Base-by-base conservation (phyloP, 2,329 filamentous ascomycete genomes). In the Phoma sp. region DNA sequence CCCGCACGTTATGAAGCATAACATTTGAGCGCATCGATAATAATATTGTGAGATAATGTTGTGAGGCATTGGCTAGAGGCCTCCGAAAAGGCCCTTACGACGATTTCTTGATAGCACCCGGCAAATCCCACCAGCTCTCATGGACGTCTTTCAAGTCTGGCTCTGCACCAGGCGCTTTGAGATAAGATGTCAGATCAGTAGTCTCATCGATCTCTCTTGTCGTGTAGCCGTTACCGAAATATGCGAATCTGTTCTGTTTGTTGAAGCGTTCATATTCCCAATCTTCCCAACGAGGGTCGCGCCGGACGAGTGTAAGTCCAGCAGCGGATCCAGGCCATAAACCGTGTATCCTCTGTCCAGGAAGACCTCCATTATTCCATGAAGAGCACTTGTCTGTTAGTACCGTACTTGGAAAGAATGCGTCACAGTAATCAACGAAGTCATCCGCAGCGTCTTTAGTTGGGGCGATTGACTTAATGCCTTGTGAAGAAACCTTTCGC, bases 211-310 rank as follows among this genome's bases (percentile, higher is more conserved):
- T 60, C 70, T 91, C 88, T 57, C 82, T 82, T 47, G 64, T 77
- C 2, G 87, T 89, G 74, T 83, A 85, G 0, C 88, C 89, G 65
- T 87, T 88, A 0, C 89, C 88, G 61, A 90, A 84, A 65, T 87
- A 91, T 2, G 80, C 76, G 59, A 88, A 85, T 7, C 84, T 69
- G 64, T 84, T 83, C 7, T 73, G 75, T 56, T 68, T 68, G 34
- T 76, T 75, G 30, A 76, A 65, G 50, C 81, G 79, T 3, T 77
- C 78, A 63, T 82, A 86, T 53, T 84, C 81, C 73, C 77, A 86
- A 59, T 86, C 84, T 64, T 86, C 84, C 82, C 83, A 86, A 5
- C 83, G 71, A 1, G 83, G 83, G 36, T 82, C 79, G n/a, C 68
- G 75, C 20, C 85, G 77, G 7, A 88, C 78, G 12, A 84, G 79